These are phyloP conservation scores for Fusarium heterosporum DNA, from an alignment of 2,329 filamentous ascomycete species.

Conservation along the genomic window DNA sequence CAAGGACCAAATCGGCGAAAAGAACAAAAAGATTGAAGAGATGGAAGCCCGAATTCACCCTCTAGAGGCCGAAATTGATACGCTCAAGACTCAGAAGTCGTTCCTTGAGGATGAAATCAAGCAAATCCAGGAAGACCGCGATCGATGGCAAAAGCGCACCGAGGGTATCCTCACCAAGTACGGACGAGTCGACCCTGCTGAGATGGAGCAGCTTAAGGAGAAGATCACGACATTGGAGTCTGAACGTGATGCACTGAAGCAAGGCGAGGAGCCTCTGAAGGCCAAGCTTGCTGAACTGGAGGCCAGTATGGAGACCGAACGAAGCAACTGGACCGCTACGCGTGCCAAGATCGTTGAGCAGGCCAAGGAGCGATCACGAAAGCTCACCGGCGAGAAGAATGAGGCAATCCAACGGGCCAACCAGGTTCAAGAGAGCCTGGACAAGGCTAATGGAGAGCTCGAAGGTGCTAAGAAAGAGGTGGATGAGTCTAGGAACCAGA, in stretches of 20 bases:
- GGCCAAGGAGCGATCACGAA: conserved; percentile 70
- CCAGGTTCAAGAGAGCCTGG: conserved; percentile 63
- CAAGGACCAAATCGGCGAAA: conserved; percentile 80
- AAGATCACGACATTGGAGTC: conserved; percentile 74
- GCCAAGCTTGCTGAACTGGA: conserved; percentile 66
- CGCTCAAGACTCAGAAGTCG: conserved; percentile 83
- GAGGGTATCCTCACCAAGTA: conserved; percentile 97
- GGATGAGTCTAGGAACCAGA: conserved; percentile 50
- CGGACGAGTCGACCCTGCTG: conserved; percentile 91
- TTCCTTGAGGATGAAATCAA: conserved; percentile 90
- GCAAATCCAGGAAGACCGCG: conserved; percentile 88
- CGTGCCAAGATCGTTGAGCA: conserved; percentile 69
- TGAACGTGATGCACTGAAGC: conserved; percentile 70
- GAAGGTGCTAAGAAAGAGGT: conserved; percentile 58
- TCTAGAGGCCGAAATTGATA: conserved; percentile 80
- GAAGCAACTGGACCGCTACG: conserved; percentile 64
- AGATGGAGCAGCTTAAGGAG: conserved; percentile 89
- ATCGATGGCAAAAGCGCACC: conserved; percentile 94
- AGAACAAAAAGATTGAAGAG: conserved; percentile 78
- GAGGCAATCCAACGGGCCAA: conserved; percentile 65
- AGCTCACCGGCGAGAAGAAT: conserved; percentile 65
- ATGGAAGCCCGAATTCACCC: conserved; percentile 82
- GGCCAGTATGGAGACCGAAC: conserved; percentile 64
- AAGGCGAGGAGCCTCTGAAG: conserved; percentile 63
- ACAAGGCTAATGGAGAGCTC: conserved; percentile 65